These are phyloP conservation scores for Aspergillus sp. DNA, from an alignment of 2,329 filamentous ascomycete species.

Conservation along the genomic window DNA sequence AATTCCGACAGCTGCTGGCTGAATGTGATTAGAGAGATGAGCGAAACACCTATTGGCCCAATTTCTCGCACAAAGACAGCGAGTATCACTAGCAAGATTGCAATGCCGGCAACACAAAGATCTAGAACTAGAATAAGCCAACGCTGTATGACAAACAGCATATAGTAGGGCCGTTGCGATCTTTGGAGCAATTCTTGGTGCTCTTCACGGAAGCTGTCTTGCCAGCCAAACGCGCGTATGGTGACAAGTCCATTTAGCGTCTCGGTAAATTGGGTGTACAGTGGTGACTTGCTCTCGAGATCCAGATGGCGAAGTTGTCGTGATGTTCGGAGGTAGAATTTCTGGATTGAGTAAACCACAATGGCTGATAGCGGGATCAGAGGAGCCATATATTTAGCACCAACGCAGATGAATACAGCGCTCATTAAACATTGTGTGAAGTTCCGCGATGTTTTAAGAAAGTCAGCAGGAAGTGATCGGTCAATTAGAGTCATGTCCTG, in stretches of 20 bases:
- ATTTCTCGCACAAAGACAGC: background rate
- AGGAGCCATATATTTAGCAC: background rate
- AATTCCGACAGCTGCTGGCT: background rate
- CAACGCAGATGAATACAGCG: background rate
- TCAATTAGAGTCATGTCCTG: conserved; percentile 8
- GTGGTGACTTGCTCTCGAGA: background rate
- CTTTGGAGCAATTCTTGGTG: background rate
- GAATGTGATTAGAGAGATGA: background rate
- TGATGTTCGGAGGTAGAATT: background rate
- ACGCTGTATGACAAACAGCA: background rate
- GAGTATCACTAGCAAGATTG: background rate
- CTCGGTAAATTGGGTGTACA: conserved; percentile 1
- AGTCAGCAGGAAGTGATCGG: background rate
- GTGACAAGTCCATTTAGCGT: background rate
- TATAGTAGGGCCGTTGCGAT: background rate
- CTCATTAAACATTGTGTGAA: background rate
- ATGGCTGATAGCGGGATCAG: background rate
- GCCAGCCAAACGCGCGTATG: background rate
- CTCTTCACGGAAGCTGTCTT: background rate
- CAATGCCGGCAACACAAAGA: background rate
- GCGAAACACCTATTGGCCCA: background rate
- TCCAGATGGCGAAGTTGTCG: background rate
- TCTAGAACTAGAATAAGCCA: background rate
- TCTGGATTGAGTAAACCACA: background rate
- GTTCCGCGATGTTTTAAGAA: background rate